phyloP scores from a whole-genome alignment of 257 asterid genomes.

The Pogostemon cablin region DNA sequence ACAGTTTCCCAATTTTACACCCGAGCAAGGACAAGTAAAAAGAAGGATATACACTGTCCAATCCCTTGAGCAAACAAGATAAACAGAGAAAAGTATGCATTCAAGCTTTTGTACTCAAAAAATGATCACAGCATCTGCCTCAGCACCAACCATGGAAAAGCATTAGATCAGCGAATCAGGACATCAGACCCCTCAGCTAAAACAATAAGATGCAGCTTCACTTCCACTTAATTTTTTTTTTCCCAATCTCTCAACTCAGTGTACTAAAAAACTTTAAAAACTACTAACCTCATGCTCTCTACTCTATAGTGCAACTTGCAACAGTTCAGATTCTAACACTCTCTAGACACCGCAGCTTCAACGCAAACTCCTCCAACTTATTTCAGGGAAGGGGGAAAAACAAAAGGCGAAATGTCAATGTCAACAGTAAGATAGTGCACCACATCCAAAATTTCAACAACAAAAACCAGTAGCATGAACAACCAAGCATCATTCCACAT shows the following conservation, averaged over 20 bases:
- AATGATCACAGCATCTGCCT: neutral
- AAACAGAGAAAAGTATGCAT: neutral
- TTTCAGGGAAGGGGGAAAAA: neutral
- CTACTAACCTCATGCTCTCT: constrained; percentile 71
- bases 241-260: neutral
- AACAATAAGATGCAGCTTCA: constrained; percentile 10
- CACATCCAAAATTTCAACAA: constrained; percentile 27
- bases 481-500: constrained; percentile 10
- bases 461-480: constrained; percentile 13
- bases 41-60: constrained; percentile 5
- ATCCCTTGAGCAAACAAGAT: constrained; percentile 16
- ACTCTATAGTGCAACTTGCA: constrained; percentile 62
- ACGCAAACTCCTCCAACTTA: constrained; percentile 59
- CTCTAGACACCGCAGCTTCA: constrained; percentile 62
- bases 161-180: constrained; percentile 9
- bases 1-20: constrained; percentile 1
- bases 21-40: constrained; percentile 17
- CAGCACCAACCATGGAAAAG: constrained; percentile 12
- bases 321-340: constrained; percentile 55
- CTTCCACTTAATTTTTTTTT: constrained; percentile 7
- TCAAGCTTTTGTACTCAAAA: neutral
- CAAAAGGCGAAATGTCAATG: neutral
- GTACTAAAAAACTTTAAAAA: constrained; percentile 16
- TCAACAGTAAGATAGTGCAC: constrained; percentile 26
- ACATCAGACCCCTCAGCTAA: neutral